Evolutionary conservation across 345 rosid genomes (phyloP).

Genomic region (Lepidium sativum): DNA sequence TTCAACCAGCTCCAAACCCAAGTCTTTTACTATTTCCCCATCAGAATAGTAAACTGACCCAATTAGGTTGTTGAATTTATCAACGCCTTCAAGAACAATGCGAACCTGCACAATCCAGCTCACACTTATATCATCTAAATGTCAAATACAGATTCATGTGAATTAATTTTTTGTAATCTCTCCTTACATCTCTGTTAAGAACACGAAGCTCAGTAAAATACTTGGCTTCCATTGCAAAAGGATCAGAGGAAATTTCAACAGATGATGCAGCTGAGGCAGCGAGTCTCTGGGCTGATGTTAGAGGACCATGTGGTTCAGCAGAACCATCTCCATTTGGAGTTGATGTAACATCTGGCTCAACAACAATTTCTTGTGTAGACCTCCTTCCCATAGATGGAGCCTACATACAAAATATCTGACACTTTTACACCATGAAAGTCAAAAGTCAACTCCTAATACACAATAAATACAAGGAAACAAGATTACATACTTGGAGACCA

Average conservation of each 20-base stretch:
- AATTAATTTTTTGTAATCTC: neutral
- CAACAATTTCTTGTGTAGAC: slow-evolving; percentile 40
- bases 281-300: slow-evolving; percentile 92
- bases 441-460: neutral
- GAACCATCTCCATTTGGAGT: slow-evolving; percentile 59
- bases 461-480: neutral
- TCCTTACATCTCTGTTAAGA: slow-evolving; percentile 75
- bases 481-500: slow-evolving; percentile 68
- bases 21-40: slow-evolving; percentile 77
- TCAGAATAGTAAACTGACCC: slow-evolving; percentile 90
- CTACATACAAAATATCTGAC: slow-evolving; percentile 26
- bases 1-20: slow-evolving; percentile 88
- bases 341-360: slow-evolving; percentile 37
- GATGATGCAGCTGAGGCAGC: slow-evolving; percentile 50
- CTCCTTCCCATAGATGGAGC: slow-evolving; percentile 87
- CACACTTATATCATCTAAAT: slow-evolving; percentile 11
- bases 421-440: slow-evolving; percentile 2
- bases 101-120: slow-evolving; percentile 61
- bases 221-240: slow-evolving; percentile 85
- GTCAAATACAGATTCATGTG: neutral
- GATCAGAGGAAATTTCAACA: slow-evolving; percentile 66
- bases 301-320: slow-evolving; percentile 51
- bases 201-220: slow-evolving; percentile 82
- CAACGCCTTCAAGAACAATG: slow-evolving; percentile 93
- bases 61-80: slow-evolving; percentile 85